Base-by-base conservation (phyloP, 148 eudicot genomes). In the Gaultheria prostrata region DNA sequence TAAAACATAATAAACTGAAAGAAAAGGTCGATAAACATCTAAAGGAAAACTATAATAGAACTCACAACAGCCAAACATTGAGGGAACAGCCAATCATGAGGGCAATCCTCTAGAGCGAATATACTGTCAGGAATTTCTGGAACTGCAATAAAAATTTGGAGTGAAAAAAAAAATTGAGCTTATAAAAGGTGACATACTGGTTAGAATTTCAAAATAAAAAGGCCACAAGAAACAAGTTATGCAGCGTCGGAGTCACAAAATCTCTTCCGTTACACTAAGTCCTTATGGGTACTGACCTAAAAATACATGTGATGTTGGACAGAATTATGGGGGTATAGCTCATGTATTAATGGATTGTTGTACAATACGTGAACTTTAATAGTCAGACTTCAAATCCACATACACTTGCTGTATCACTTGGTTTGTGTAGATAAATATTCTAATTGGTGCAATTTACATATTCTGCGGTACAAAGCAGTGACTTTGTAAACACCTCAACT, bases 21-120 rank as follows among this genome's bases (percentile, higher is more conserved):
- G 45, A 33, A 21, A 39, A 4, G 49, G 24, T 79, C 1, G 1
- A 24, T 39, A 39, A 79, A 65, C 33, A 59, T 78, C 14, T 30
- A 53, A 54, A 78, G 81, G 63, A 1, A 33, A 46, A 35, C 28
- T 78, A 14, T 51, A 67, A 71, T n/a, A 50, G 84, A 73, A 87
- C 92, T 91, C 83, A 95, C 98, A 90, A 95, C 98, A 56, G 95
- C 95, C 24, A 93, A 86, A 86, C 98, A 95, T 79, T 89, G 94
- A 76, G 93, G 92, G 84, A 95, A 95, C 73, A 95, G 90, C 98
- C 98, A 95, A 89, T 95, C 98, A 83, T 95, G 98, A 39, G 98
- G 98, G 82, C 95, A 91, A 77, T 94, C 91, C 86, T 89, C 93
- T 12, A 95, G 85, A 76, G 89, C 89, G 83, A 89, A 95, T 80